Evolutionary conservation across 2,329 filamentous ascomycete species (phyloP), one percentile per base, ranked within the genome.

Genomic region (Fusarium chuoi): DNA sequence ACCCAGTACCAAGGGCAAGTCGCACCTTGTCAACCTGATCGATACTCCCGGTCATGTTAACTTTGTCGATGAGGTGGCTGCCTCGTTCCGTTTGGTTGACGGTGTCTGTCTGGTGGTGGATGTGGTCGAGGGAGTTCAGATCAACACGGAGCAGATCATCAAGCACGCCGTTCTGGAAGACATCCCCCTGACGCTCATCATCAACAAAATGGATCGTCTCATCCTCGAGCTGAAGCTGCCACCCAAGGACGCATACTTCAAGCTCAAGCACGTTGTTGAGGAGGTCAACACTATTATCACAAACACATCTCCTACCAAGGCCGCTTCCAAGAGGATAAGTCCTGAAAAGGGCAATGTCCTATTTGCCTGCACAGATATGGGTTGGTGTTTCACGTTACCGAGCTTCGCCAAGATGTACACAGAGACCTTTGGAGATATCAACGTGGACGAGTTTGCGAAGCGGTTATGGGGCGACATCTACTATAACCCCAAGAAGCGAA

Each of bases 301-400:
- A 80, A 95, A 93, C 80, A 93, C 93, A 7, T 87, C 95, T 35
- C 96, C 96, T 8, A 92, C 94, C 5, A 90, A 90, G 77, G 95
- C 95, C 35, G 94, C 94, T 78, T 90, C 89, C 70, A 91, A 90
- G 82, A 90, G 96, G 73, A 84, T 99, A 71, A 98, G 96, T 76
- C 96, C 96, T 1, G 96, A 99, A 81, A 98, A 95, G 84, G 96
- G 96, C 70, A 99, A 99, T 80, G 96, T 99, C n/a, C 91, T 97
- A 15, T 99, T 99, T 80, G 94, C 96, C 2, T 98, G 94, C 82
- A 94, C 93, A 56, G 93, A 91, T 68, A 96, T 98, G 92, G 93
- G 94, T 63, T 99, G 96, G 96, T 97, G 94, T 82, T 98, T 99
- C 81, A 98, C 95, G 1, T 86, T 99, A 39, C 92, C 92, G 71